Base-by-base conservation (phyloP, 169 alveolate genomes). In the Blepharisma undulans region DNA sequence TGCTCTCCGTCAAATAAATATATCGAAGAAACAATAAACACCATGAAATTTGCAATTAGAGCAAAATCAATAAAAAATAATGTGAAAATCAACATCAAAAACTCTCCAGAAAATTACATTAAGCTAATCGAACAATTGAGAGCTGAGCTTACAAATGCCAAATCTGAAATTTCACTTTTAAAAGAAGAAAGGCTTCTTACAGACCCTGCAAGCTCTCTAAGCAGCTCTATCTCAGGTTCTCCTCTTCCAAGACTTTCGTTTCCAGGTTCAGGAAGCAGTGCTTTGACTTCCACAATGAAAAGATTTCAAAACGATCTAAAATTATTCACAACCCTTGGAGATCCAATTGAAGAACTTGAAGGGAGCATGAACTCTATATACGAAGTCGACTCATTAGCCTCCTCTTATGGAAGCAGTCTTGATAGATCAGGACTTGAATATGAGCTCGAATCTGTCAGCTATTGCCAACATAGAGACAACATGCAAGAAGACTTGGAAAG, bases 51-150 rank as follows among this genome's bases (percentile, higher is more conserved):
- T 78, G 97, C 95, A 8, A 87, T 91, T 87, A 91, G 93, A 36
- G 97, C 95, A 7, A 89, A 92, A 77, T 91, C 92, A 19, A 93
- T 95, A 59, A 95, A 92, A 81, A 95, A 95, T 81, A 88, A 82
- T 21, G 95, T 95, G n/a, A 87, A 92, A 84, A 92, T 96, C 89
- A 97, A 97, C 92, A 93, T 93, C 6, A 91, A 93, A 71, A 93
- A 82, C 78, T 33, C 89, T 0, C 89, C 89, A 34, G 89, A 82
- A 59, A 82, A 82, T 72, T 82, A 82, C 76, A 82, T 82, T 25
- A 82, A 82, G 60, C 27, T 48, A 59, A 82, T 82, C 0, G 77
- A 82, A 7, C 33, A 25, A 78, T 30, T 82, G 7, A 82, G 34
- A 60, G 22, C 27, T 48, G 89, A 82, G 60, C 89, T 82, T 10